These are phyloP conservation scores for Xylaria sp. DNA, from an alignment of 2,329 filamentous ascomycete species.

Conservation along the genomic window DNA sequence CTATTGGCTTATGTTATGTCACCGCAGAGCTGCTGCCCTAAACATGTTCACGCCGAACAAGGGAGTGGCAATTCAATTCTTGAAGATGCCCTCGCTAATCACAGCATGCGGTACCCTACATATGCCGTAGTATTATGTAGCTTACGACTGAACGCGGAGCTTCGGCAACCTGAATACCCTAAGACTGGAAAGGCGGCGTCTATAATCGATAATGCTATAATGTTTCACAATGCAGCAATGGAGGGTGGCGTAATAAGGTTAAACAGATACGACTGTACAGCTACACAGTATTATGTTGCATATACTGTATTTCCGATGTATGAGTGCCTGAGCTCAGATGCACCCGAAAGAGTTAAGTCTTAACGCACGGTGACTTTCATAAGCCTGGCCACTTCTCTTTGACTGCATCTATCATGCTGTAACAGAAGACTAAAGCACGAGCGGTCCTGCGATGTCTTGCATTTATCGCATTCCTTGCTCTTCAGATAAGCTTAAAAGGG, in stretches of 20 bases:
- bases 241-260: constrained; percentile 11
- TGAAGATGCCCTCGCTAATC: too few species aligned
- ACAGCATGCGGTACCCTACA: neutral
- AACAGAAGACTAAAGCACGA: neutral
- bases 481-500: constrained; percentile 13
- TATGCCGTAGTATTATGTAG: neutral
- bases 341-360: constrained; percentile 2
- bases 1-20: too few species aligned
- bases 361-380: constrained; percentile 9
- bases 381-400: neutral
- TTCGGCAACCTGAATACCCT: neutral
- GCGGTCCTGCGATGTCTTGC: constrained; percentile 20
- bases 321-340: neutral
- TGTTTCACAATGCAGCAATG: constrained; percentile 16
- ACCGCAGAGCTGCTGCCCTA: too few species aligned
- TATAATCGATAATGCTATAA: neutral
- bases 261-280: neutral
- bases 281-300: neutral
- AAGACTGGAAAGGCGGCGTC: constrained; percentile 16
- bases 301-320: neutral
- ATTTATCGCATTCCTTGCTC: neutral
- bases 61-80: too few species aligned
- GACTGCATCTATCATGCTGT: neutral
- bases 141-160: neutral
- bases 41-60: too few species aligned